phyloP scores from a whole-genome alignment of 1,284 basidiomycete genomes.

The Trichosporon sp. region DNA sequence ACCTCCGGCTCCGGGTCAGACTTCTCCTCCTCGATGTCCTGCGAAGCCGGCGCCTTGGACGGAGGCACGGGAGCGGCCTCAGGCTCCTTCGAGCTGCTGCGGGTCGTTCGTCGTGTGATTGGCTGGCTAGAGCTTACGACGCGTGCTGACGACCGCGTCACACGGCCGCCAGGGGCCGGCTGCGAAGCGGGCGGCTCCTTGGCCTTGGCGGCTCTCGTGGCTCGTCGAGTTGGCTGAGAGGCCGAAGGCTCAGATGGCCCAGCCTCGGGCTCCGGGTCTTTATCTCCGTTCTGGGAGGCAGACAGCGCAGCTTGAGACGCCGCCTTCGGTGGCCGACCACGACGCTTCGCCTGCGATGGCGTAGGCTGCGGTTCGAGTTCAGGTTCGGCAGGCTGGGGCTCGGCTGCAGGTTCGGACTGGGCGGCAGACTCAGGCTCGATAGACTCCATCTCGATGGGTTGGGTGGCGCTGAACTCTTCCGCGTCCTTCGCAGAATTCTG shows the following conservation, averaged over 20 bases:
- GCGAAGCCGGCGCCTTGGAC: background rate
- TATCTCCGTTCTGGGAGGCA: background rate
- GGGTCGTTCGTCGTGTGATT: conserved; percentile 1
- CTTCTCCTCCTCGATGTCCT: conserved; percentile 9
- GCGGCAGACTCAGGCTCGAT: background rate
- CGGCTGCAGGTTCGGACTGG: too few relatives aligned
- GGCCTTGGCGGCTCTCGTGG: background rate
- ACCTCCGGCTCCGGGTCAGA: conserved; percentile 9
- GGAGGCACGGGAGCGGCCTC: background rate
- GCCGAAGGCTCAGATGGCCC: background rate
- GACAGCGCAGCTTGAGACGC: background rate
- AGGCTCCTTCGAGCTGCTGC: conserved; percentile 7
- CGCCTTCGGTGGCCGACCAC: conserved; percentile 2
- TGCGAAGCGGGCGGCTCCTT: conserved; percentile 1
- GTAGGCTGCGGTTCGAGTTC: background rate
- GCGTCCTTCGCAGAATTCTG: background rate
- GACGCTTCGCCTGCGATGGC: background rate
- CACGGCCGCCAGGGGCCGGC: background rate
- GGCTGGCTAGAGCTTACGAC: conserved; percentile 10
- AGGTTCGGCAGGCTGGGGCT: too few relatives aligned
- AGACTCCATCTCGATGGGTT: background rate
- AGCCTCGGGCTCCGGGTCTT: background rate
- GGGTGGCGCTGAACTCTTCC: background rate
- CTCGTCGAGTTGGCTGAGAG: background rate
- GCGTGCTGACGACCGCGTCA: conserved; percentile 5